These are phyloP conservation scores for Ogataea hybrid DNA, from an alignment of 1,139 yeast genomes.

Conservation along the genomic window DNA sequence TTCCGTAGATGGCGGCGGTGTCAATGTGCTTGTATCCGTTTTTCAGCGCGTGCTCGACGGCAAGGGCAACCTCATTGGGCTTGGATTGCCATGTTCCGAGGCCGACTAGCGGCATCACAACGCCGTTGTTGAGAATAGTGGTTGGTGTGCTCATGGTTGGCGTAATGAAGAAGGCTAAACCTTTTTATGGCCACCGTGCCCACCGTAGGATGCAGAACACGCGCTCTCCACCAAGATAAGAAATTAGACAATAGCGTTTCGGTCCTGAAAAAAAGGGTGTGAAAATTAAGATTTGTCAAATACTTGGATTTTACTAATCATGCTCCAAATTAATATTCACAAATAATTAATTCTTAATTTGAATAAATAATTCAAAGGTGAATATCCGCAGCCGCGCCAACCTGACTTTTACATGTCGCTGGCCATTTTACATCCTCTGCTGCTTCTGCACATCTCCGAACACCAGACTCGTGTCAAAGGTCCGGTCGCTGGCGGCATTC, in stretches of 20 bases:
- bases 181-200: conserved; percentile 1
- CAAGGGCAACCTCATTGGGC: conserved; percentile 35
- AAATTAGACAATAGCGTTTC: not conserved
- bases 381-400: too few species aligned
- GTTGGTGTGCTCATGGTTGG: conserved; percentile 10
- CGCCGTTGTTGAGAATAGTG: conserved; percentile 40
- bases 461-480: conserved; percentile 6
- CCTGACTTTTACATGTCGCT: not conserved
- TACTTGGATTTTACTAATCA: not conserved
- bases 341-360: not conserved
- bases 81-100: conserved; percentile 55
- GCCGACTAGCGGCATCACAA: conserved; percentile 47
- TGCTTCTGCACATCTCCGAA: conserved; percentile 7
- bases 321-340: too few species aligned
- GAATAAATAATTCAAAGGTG: not conserved
- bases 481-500: conserved; percentile 14
- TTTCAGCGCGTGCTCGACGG: conserved; percentile 50
- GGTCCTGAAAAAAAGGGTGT: not conserved
- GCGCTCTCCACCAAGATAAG: conserved; percentile 10
- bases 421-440: conserved; percentile 7
- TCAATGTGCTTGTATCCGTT: conserved; percentile 71
- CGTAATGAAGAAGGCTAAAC: not conserved
- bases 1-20: conserved; percentile 57
- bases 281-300: not conserved
- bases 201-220: conserved; percentile 1